A percentile compares a stretch with the other conserved stretches of the same genome.
phyloP scores from a whole-genome alignment of 2,329 filamentous ascomycete genomes.

The Hymenoscyphus scutula region DNA sequence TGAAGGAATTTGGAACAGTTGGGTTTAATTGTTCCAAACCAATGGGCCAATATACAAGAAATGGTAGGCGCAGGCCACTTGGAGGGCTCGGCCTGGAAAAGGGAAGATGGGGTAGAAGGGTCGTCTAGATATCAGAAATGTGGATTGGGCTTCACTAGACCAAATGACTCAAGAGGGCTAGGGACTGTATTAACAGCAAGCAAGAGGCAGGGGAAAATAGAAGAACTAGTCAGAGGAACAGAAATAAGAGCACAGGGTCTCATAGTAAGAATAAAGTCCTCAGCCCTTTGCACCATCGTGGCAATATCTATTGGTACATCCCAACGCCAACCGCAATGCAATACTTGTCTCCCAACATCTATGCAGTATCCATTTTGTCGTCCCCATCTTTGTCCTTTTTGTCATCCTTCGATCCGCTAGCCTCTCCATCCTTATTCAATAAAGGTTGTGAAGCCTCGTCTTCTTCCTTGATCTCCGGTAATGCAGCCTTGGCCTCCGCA shows the following conservation, averaged over 20 bases:
- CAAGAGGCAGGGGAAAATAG: background rate
- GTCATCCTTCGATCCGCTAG: slow-evolving; percentile 48
- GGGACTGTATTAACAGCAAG: background rate
- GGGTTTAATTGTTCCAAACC: no score
- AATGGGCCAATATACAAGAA: no score
- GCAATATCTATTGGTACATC: slow-evolving; percentile 37
- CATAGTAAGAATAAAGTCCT: slow-evolving; percentile 2
- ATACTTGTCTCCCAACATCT: slow-evolving; percentile 31
- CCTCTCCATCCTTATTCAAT: slow-evolving; percentile 61
- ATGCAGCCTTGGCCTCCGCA: slow-evolving; percentile 67
- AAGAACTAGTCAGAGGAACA: slow-evolving; percentile 5
- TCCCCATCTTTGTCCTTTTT: slow-evolving; percentile 49
- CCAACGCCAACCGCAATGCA: slow-evolving; percentile 37
- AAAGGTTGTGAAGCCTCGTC: slow-evolving; percentile 64
- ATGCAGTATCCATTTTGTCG: slow-evolving; percentile 93
- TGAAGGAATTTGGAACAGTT: no score
- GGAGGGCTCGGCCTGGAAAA: no score
- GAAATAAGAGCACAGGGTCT: background rate
- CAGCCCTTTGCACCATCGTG: slow-evolving; percentile 16
- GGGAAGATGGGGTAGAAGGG: background rate
- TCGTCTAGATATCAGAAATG: background rate
- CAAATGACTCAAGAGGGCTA: background rate
- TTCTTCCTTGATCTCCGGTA: slow-evolving; percentile 82
- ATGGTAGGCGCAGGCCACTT: no score
- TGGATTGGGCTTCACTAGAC: background rate